phyloP scores from a whole-genome alignment of 1,284 basidiomycete genomes.

The Cryptococcus neoformans region DNA sequence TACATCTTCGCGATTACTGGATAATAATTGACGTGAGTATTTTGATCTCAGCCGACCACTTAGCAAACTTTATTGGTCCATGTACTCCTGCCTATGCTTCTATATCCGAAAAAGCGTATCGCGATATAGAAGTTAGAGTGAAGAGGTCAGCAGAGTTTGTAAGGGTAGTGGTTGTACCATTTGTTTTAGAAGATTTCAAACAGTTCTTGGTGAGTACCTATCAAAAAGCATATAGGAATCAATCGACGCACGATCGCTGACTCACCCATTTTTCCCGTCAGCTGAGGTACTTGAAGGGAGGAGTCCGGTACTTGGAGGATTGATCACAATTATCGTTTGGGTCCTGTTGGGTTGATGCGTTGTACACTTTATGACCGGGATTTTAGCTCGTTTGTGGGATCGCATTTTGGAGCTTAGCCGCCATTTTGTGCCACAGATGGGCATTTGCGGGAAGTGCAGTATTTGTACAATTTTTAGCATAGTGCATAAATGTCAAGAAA shows the following conservation, averaged over 20 bases:
- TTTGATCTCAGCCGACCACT: conserved; percentile 66
- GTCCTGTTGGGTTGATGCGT: no score
- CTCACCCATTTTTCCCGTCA: conserved; percentile 1
- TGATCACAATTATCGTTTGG: conserved; percentile 1
- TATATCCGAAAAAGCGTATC: conserved; percentile 63
- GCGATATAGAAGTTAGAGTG: conserved; percentile 68
- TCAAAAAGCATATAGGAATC: background rate
- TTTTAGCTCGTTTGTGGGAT: no score
- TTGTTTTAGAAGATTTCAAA: conserved; percentile 70
- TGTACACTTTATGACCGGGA: no score
- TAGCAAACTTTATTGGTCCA: conserved; percentile 60
- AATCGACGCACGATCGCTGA: no score
- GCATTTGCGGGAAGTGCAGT: no score
- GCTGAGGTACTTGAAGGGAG: conserved; percentile 39
- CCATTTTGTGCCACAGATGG: no score
- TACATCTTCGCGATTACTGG: background rate
- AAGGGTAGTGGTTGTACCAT: conserved; percentile 80
- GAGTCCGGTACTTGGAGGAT: conserved; percentile 37
- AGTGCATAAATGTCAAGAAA: no score
- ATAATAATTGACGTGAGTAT: background rate
- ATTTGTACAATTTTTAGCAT: no score
- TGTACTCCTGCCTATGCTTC: conserved; percentile 64
- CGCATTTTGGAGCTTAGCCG: no score
- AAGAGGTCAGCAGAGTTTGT: conserved; percentile 85
- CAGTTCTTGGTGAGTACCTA: conserved; percentile 68